Percentiles rank a stretch among this genome's conserved stretches.
These are phyloP conservation scores for Lindgomyces ingoldianus DNA, from an alignment of 495 filamentous ascomycete species.

Conservation along the genomic window DNA sequence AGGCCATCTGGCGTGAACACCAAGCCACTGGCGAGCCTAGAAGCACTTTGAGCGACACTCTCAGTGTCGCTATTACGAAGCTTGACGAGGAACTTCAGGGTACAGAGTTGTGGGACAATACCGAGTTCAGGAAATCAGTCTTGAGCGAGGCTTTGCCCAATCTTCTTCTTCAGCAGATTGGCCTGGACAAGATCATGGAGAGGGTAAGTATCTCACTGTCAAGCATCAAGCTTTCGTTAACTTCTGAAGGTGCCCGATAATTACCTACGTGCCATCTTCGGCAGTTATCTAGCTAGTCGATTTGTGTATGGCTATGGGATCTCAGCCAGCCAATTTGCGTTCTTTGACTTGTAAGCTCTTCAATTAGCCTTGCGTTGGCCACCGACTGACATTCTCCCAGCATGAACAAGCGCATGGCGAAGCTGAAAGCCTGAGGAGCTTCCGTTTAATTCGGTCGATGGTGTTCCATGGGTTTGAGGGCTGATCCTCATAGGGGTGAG, in stretches of 20 bases:
- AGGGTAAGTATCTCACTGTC: conserved; percentile 54
- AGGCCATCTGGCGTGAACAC: conserved; percentile 96
- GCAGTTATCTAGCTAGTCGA: conserved; percentile 87
- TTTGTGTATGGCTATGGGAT: conserved; percentile 96
- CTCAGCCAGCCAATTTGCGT: conserved; percentile 91
- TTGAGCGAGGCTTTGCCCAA: conserved; percentile 84
- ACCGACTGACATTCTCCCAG: background rate
- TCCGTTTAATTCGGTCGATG: background rate
- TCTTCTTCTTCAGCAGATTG: conserved; percentile 82
- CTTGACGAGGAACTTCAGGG: conserved; percentile 93
- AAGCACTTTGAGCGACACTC: conserved; percentile 82
- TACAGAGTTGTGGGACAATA: conserved; percentile 87
- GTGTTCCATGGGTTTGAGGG: background rate
- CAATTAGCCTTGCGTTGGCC: too few species aligned
- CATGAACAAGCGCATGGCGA: conserved; percentile 46
- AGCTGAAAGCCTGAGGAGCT: conserved; percentile 8
- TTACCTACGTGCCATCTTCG: conserved; percentile 93
- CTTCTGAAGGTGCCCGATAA: conserved; percentile 73
- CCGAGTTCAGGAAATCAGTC: conserved; percentile 72
- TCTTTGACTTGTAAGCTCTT: conserved; percentile 90
- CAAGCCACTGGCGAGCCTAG: conserved; percentile 74
- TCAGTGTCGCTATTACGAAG: conserved; percentile 88
- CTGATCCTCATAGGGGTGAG: background rate
- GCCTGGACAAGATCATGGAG: conserved; percentile 79
- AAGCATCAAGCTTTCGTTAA: conserved; percentile 36